These are phyloP conservation scores for Cordyceps fumosorosea DNA, from an alignment of 2,329 filamentous ascomycete genomes.

Conservation along the genomic window DNA sequence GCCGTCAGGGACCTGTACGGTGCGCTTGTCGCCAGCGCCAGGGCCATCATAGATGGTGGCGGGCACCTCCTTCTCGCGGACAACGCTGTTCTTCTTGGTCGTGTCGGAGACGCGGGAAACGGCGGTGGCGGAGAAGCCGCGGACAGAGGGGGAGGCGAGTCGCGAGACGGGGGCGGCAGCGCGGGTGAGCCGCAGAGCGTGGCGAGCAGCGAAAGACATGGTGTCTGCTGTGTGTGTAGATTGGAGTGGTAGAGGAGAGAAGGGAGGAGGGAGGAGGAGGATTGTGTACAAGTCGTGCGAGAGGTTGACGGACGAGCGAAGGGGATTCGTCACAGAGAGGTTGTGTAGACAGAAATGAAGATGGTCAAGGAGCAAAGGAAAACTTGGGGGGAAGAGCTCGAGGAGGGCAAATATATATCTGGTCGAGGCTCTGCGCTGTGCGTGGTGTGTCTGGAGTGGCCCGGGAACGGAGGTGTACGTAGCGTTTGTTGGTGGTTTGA, in stretches of 20 bases:
- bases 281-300: not conserved
- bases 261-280: not conserved
- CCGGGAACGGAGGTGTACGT: constrained; percentile 9
- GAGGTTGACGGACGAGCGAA: not conserved
- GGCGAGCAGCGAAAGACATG: constrained; percentile 32
- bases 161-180: constrained; percentile 23
- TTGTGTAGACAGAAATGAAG: not conserved
- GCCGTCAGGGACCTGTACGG: constrained; percentile 42
- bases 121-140: constrained; percentile 26
- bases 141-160: constrained; percentile 17
- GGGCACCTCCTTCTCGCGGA: constrained; percentile 51
- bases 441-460: not conserved
- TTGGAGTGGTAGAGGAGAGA: constrained; percentile 4
- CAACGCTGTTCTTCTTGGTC: constrained; percentile 43
- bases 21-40: constrained; percentile 48
- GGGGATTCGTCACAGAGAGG: not conserved
- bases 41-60: constrained; percentile 45
- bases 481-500: not conserved
- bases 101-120: constrained; percentile 30
- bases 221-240: constrained; percentile 16
- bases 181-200: constrained; percentile 26
- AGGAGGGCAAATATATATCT: constrained; percentile 11
- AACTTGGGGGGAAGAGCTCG: not conserved
- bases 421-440: constrained; percentile 9
- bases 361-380: constrained; percentile 1